These are phyloP conservation scores for Prunus fruticosa DNA, from an alignment of 306 rosid species.

Conservation along the genomic window DNA sequence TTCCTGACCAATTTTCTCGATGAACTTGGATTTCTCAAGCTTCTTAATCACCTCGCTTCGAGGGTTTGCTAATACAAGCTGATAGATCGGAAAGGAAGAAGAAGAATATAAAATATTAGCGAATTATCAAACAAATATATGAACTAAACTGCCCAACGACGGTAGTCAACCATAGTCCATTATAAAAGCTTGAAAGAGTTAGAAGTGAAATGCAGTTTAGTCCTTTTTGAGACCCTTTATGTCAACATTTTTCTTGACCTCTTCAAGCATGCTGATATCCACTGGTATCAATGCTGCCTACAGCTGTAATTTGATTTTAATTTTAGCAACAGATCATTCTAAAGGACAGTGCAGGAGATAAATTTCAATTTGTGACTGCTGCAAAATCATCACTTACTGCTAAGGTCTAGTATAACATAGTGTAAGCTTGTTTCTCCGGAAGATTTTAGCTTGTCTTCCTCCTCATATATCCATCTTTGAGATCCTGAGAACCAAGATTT, in stretches of 20 bases:
- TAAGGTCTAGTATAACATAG: slow-evolving; percentile 32
- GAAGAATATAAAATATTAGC: background rate
- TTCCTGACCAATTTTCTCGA: slow-evolving; percentile 34
- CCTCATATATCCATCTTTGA: slow-evolving; percentile 47
- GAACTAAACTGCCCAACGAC: background rate
- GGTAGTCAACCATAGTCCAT: background rate
- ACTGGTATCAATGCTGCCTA: slow-evolving; percentile 47
- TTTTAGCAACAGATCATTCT: background rate
- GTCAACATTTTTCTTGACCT: slow-evolving; percentile 33
- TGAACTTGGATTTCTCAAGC: slow-evolving; percentile 32
- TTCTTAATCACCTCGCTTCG: slow-evolving; percentile 50
- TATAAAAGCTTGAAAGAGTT: background rate
- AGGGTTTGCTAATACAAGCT: slow-evolving; percentile 48
- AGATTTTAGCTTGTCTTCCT: slow-evolving; percentile 40
- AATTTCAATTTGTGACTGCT: background rate
- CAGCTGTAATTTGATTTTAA: slow-evolving; percentile 27
- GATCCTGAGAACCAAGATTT: slow-evolving; percentile 19
- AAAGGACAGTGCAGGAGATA: background rate
- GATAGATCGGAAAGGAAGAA: background rate
- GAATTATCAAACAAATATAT: background rate
- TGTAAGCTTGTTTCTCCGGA: slow-evolving; percentile 36
- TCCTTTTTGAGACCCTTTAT: slow-evolving; percentile 37
- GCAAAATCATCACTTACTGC: slow-evolving; percentile 22
- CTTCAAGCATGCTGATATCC: slow-evolving; percentile 48
- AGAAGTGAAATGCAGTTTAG: background rate